A percentile compares a stretch with the other conserved stretches of the same genome.
Evolutionary conservation across 1,139 yeast genomes (phyloP).

Genomic region (Suhomyces anneliseae): DNA sequence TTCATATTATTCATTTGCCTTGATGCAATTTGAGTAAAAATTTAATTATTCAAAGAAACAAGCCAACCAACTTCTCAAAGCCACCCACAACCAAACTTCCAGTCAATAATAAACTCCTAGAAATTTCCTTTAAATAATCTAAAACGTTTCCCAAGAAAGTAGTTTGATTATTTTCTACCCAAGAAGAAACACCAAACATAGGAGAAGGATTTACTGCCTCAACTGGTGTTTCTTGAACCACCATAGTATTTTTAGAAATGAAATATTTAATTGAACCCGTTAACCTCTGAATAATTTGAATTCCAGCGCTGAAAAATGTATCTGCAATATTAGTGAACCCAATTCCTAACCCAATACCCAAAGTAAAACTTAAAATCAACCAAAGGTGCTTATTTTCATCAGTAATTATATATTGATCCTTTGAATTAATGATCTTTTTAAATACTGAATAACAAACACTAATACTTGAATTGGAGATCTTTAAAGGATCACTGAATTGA

Average conservation of each 20-base stretch:
- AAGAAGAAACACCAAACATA: background rate
- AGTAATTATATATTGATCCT: slow-evolving; percentile 5
- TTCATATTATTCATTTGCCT: too few species aligned
- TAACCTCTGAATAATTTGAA: slow-evolving; percentile 11
- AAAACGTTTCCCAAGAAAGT: slow-evolving; percentile 8
- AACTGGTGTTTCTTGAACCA: background rate
- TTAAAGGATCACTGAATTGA: slow-evolving; percentile 36
- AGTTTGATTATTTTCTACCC: slow-evolving; percentile 3
- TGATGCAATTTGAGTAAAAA: too few species aligned
- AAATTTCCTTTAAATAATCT: slow-evolving; percentile 6
- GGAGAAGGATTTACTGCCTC: background rate
- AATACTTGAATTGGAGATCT: slow-evolving; percentile 26
- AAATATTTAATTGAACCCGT: slow-evolving; percentile 1
- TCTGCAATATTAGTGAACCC: slow-evolving; percentile 27
- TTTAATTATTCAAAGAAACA: background rate
- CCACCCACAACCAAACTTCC: slow-evolving; percentile 32
- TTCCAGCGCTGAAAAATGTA: slow-evolving; percentile 17
- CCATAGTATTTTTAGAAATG: slow-evolving; percentile 1
- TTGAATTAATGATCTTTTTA: slow-evolving; percentile 11
- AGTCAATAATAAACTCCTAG: slow-evolving; percentile 11
- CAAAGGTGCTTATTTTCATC: slow-evolving; percentile 2
- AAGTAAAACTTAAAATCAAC: slow-evolving; percentile 26
- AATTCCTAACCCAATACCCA: slow-evolving; percentile 40
- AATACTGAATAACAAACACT: slow-evolving; percentile 19
- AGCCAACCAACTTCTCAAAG: slow-evolving; percentile 23